Percentiles rank a stretch among this genome's conserved stretches.
These are phyloP conservation scores for Epichloe uncinata DNA, from an alignment of 2,329 filamentous ascomycete genomes.

Conservation along the genomic window DNA sequence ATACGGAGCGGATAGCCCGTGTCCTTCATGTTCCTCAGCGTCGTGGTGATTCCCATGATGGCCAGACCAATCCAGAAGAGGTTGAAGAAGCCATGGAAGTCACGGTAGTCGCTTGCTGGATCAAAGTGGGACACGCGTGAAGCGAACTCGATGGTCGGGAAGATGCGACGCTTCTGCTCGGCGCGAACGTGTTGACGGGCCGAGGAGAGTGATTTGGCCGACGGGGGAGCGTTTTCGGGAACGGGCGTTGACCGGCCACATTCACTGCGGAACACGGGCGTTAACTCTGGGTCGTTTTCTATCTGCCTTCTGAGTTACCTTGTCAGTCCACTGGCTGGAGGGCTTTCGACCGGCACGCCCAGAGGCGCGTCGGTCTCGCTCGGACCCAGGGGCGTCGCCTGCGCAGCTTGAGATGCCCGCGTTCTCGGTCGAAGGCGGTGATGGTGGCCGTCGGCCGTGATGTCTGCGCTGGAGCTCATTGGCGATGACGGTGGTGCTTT, in stretches of 20 bases:
- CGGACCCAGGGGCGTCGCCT: slow-evolving; percentile 25
- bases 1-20: slow-evolving; percentile 77
- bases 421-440: slow-evolving; percentile 35
- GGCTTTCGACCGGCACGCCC: slow-evolving; percentile 17
- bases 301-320: slow-evolving; percentile 23
- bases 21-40: slow-evolving; percentile 85
- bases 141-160: slow-evolving; percentile 85
- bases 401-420: slow-evolving; percentile 35
- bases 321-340: slow-evolving; percentile 27
- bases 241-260: slow-evolving; percentile 77
- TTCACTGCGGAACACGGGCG: background rate
- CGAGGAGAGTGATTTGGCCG: slow-evolving; percentile 70
- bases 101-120: slow-evolving; percentile 76
- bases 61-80: slow-evolving; percentile 95
- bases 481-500: background rate
- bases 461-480: slow-evolving; percentile 20
- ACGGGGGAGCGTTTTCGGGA: slow-evolving; percentile 85
- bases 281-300: background rate
- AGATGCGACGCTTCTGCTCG: slow-evolving; percentile 69
- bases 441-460: slow-evolving; percentile 14
- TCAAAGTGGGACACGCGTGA: slow-evolving; percentile 93
- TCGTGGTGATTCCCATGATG: slow-evolving; percentile 94
- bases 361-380: slow-evolving; percentile 23
- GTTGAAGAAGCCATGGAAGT: slow-evolving; percentile 96
- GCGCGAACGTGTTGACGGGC: slow-evolving; percentile 74